phyloP scores from a whole-genome alignment of 2,329 filamentous ascomycete species.

The Xylariaceae sp. region DNA sequence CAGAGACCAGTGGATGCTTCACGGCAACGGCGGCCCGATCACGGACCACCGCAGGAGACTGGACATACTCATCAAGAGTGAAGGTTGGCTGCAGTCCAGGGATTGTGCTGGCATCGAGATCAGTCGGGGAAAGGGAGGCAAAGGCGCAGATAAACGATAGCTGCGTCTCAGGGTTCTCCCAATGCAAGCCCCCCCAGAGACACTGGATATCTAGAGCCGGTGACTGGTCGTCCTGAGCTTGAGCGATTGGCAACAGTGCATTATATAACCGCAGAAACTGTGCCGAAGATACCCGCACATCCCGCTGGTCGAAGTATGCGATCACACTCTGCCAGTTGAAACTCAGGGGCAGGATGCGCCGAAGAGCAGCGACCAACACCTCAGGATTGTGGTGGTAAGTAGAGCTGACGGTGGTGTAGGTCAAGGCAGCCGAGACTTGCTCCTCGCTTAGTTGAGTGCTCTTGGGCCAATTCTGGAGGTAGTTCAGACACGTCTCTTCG shows the following conservation, averaged over 20 bases:
- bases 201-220: conserved; percentile 70
- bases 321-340: conserved; percentile 69
- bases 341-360: conserved; percentile 53
- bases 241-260: conserved; percentile 65
- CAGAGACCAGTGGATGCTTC: conserved; percentile 80
- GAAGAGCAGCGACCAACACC: conserved; percentile 53
- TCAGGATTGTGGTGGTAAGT: conserved; percentile 45
- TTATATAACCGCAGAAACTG: conserved; percentile 81
- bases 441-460: conserved; percentile 65
- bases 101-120: conserved; percentile 78
- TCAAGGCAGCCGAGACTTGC: conserved; percentile 73
- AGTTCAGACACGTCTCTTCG: conserved; percentile 55
- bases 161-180: conserved; percentile 81
- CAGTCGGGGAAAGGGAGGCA: conserved; percentile 63
- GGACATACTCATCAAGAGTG: conserved; percentile 48
- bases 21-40: conserved; percentile 55
- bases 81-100: conserved; percentile 76
- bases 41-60: conserved; percentile 40
- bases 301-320: conserved; percentile 70
- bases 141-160: conserved; percentile 91
- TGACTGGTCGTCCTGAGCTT: conserved; percentile 41
- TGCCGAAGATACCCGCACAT: conserved; percentile 64
- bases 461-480: conserved; percentile 45
- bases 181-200: conserved; percentile 76
- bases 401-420: conserved; percentile 55